A percentile compares a stretch with the other conserved stretches of the same genome.
Conservation (phyloP, 768 basidiomycete genomes). For the Hirschioporus abietinus region DNA sequence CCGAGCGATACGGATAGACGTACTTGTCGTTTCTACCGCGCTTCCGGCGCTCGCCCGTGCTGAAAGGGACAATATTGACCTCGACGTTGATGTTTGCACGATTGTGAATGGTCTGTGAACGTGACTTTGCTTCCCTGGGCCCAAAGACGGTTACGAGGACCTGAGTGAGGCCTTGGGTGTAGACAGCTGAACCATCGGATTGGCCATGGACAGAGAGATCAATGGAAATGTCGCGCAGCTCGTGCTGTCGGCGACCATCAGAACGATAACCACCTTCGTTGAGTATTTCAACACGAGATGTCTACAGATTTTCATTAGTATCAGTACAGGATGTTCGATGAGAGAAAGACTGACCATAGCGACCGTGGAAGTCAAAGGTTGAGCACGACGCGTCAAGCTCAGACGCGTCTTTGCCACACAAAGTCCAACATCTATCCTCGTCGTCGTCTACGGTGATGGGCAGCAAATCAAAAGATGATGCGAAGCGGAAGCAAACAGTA, state of each 20-base stretch:
- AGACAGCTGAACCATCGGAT: constrained; percentile 81
- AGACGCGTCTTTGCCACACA: not conserved
- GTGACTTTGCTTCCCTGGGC: constrained; percentile 80
- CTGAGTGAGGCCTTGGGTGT: constrained; percentile 87
- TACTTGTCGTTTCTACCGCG: constrained; percentile 84
- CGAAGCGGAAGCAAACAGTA: too few species aligned
- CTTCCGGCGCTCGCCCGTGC: constrained; percentile 73
- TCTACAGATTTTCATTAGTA: constrained; percentile 24
- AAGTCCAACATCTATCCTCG: not conserved
- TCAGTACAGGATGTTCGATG: not conserved
- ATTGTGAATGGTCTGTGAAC: constrained; percentile 80
- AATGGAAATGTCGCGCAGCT: constrained; percentile 78
- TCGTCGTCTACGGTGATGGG: not conserved
- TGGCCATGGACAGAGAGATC: constrained; percentile 67
- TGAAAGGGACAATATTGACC: constrained; percentile 81
- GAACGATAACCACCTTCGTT: constrained; percentile 87
- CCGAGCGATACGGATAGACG: constrained; percentile 24
- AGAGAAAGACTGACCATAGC: constrained; percentile 8
- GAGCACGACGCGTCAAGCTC: not conserved
- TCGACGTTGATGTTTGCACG: constrained; percentile 88
- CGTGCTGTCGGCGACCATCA: constrained; percentile 89
- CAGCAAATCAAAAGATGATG: not conserved
- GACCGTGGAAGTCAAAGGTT: not conserved
- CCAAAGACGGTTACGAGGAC: constrained; percentile 88
- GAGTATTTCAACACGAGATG: constrained; percentile 63